These are phyloP conservation scores for Plasmodium falciparum DNA, from an alignment of 169 alveolate genomes.

Conservation along the genomic window DNA sequence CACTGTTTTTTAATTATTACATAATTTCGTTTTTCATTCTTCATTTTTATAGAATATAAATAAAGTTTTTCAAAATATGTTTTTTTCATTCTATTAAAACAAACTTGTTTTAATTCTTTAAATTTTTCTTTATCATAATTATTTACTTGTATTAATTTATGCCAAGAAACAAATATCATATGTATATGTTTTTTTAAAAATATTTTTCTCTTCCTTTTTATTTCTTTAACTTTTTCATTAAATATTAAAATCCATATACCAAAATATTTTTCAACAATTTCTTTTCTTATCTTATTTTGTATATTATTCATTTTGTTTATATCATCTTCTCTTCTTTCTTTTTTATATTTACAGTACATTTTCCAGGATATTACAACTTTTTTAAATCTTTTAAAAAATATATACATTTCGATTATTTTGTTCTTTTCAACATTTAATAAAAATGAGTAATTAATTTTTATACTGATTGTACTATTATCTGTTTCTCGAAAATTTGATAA, in stretches of 20 bases:
- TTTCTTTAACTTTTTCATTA: conserved; percentile 39
- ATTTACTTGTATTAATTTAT: conserved; percentile 26
- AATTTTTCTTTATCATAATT: conserved; percentile 37
- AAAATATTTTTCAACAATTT: conserved; percentile 22
- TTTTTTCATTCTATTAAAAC: conserved; percentile 10
- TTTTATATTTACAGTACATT: conserved; percentile 5
- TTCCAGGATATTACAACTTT: conserved; percentile 20
- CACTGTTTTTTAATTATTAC: conserved; percentile 16
- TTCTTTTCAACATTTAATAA: conserved; percentile 8
- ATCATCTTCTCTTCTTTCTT: conserved; percentile 6
- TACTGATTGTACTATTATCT: too few relatives aligned
- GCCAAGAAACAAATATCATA: conserved; percentile 50
- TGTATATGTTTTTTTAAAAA: conserved; percentile 55
- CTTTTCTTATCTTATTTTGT: conserved; percentile 6
- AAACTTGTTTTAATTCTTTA: conserved; percentile 5
- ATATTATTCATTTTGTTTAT: conserved; percentile 3
- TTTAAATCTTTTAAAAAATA: conserved; percentile 46
- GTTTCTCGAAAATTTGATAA: background rate
- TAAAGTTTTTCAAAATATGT: background rate
- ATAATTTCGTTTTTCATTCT: conserved; percentile 11
- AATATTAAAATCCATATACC: conserved; percentile 49
- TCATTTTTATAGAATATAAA: background rate
- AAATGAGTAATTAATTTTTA: conserved; percentile 10
- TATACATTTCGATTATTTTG: conserved; percentile 21
- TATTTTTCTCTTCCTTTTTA: conserved; percentile 33